phyloP scores from a whole-genome alignment of 2,329 filamentous ascomycete genomes.

The Ceratocystis variospora region DNA sequence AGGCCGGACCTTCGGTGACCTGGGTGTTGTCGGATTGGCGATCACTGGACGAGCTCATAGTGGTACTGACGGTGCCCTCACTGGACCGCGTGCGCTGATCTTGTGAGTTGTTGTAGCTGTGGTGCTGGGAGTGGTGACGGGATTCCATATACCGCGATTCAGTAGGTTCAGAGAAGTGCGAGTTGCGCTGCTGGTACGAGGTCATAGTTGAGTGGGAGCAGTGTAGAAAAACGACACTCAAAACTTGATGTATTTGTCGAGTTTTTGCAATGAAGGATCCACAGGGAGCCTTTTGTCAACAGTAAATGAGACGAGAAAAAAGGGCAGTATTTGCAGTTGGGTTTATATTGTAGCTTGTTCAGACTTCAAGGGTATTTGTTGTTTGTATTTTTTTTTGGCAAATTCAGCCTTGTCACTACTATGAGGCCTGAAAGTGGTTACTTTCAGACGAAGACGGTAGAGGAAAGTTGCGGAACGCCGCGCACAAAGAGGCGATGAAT shows the following conservation, averaged over 20 bases:
- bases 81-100: slow-evolving; percentile 54
- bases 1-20: slow-evolving; percentile 78
- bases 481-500: neutral
- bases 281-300: neutral
- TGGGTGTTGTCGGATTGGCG: slow-evolving; percentile 68
- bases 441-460: neutral
- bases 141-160: slow-evolving; percentile 13
- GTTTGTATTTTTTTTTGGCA: neutral
- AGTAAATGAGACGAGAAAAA: neutral
- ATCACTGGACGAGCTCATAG: slow-evolving; percentile 60
- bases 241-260: neutral
- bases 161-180: slow-evolving; percentile 16
- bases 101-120: slow-evolving; percentile 37
- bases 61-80: slow-evolving; percentile 81
- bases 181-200: slow-evolving; percentile 18
- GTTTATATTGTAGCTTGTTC: neutral
- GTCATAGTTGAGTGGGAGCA: slow-evolving; percentile 13
- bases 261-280: neutral
- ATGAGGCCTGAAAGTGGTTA: neutral
- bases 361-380: neutral
- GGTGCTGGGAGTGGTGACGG: slow-evolving; percentile 15
- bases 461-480: neutral
- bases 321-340: too few relatives aligned
- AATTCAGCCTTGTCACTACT: neutral
- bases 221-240: slow-evolving; percentile 5